A percentile compares a stretch with the other conserved stretches of the same genome.
Evolutionary conservation across 129 eudicot genomes (phyloP).

Genomic region (Chrysanthemum seticuspe): DNA sequence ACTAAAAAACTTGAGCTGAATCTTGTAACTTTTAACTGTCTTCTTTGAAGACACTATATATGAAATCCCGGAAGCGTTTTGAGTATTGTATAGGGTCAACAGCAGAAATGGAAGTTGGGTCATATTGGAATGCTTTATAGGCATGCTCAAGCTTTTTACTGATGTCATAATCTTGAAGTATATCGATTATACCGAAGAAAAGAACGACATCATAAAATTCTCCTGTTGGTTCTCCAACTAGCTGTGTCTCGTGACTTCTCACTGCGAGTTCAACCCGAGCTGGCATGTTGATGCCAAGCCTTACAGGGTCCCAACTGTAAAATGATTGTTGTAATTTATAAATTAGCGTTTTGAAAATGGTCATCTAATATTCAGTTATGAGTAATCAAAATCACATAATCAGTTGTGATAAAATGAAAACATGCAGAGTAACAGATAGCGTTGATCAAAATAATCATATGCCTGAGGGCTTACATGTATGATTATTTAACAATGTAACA

Average conservation of each 20-base stretch:
- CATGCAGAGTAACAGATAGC: no score
- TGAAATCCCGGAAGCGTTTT: conserved; percentile 74
- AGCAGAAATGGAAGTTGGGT: conserved; percentile 75
- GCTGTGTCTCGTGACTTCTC: conserved; percentile 47
- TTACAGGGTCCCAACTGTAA: conserved; percentile 53
- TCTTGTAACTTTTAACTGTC: conserved; percentile 39
- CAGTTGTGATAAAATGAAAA: no score
- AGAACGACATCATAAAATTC: conserved; percentile 53
- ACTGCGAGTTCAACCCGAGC: conserved; percentile 62
- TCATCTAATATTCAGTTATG: no score
- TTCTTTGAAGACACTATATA: conserved; percentile 54
- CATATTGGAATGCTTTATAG: conserved; percentile 68
- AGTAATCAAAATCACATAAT: no score
- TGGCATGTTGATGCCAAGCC: conserved; percentile 60
- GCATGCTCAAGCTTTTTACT: conserved; percentile 89
- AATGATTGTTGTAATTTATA: background rate
- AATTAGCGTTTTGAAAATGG: background rate
- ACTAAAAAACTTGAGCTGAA: conserved; percentile 27
- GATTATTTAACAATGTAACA: no score
- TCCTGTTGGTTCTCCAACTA: conserved; percentile 71
- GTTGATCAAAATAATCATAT: no score
- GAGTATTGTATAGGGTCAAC: conserved; percentile 81
- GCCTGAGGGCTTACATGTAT: no score
- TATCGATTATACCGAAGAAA: conserved; percentile 73
- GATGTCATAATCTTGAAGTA: conserved; percentile 84